Evolutionary conservation across 495 filamentous ascomycete species (phyloP).

Genomic region (Xylaria telfairii): DNA sequence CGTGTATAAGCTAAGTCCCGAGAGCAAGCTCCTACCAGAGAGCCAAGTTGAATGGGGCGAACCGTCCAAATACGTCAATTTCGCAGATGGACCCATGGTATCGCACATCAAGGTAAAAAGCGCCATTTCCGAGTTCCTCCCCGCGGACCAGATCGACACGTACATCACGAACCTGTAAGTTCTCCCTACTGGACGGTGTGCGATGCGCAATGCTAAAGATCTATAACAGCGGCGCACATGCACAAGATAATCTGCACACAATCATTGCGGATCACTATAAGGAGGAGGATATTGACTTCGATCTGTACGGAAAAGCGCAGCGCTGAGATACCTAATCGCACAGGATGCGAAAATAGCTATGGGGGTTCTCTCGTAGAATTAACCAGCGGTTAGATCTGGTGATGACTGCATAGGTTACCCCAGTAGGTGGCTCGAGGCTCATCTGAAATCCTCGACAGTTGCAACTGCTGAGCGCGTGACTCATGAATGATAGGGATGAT

Average conservation of each 20-base stretch:
- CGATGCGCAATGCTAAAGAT: background rate
- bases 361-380: background rate
- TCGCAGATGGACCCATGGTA: slow-evolving; percentile 75
- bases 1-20: slow-evolving; percentile 88
- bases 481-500: too few species aligned
- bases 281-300: slow-evolving; percentile 75
- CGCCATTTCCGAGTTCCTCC: slow-evolving; percentile 82
- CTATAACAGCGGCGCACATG: slow-evolving; percentile 73
- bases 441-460: background rate
- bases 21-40: slow-evolving; percentile 72
- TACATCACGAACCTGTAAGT: slow-evolving; percentile 94
- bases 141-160: slow-evolving; percentile 79
- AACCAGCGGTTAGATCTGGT: background rate
- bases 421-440: background rate
- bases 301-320: slow-evolving; percentile 41
- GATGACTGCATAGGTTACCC: background rate
- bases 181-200: background rate
- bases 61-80: slow-evolving; percentile 72
- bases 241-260: slow-evolving; percentile 78
- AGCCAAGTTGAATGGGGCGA: slow-evolving; percentile 84
- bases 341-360: slow-evolving; percentile 18
- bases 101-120: slow-evolving; percentile 80
- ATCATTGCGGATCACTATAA: slow-evolving; percentile 88
- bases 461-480: background rate
- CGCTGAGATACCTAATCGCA: slow-evolving; percentile 27